Evolutionary conservation across 2,329 filamentous ascomycete species (phyloP).

Genomic region (Nectriaceae sp.): DNA sequence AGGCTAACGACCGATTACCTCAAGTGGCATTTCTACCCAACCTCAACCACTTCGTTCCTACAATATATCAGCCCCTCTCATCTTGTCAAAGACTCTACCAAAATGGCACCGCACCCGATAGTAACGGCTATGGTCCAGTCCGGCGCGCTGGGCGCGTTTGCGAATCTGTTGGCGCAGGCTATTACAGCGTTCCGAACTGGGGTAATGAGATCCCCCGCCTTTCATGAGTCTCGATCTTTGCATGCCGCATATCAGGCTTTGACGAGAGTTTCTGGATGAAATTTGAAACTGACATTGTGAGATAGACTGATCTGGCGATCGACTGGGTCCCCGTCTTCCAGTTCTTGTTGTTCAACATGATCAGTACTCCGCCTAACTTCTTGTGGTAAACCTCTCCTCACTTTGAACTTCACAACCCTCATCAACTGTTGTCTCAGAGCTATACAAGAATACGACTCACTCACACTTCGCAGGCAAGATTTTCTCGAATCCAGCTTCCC

Average conservation of each 20-base stretch:
- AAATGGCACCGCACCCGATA: conserved; percentile 49
- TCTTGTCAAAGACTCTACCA: neutral
- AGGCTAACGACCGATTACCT: too few relatives aligned
- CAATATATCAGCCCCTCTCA: neutral
- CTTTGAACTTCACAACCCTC: neutral
- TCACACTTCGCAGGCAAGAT: conserved; percentile 58
- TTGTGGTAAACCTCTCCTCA: conserved; percentile 61
- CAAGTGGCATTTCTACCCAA: neutral
- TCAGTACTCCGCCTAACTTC: conserved; percentile 82
- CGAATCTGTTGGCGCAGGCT: conserved; percentile 73
- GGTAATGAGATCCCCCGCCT: conserved; percentile 47
- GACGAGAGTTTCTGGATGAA: neutral
- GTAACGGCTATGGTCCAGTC: conserved; percentile 65
- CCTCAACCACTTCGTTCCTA: neutral
- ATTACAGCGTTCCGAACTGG: conserved; percentile 63
- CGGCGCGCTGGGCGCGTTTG: conserved; percentile 63
- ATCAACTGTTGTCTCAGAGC: neutral
- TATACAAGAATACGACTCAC: neutral
- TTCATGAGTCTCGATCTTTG: neutral
- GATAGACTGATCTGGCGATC: conserved; percentile 60
- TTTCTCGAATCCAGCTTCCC: conserved; percentile 77
- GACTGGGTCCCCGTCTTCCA: conserved; percentile 71
- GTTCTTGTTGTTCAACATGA: conserved; percentile 72
- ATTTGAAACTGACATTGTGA: neutral
- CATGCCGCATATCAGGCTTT: neutral